Evolutionary conservation across 345 rosid genomes (phyloP).

Genomic region (Euphorbia pulcherrima): DNA sequence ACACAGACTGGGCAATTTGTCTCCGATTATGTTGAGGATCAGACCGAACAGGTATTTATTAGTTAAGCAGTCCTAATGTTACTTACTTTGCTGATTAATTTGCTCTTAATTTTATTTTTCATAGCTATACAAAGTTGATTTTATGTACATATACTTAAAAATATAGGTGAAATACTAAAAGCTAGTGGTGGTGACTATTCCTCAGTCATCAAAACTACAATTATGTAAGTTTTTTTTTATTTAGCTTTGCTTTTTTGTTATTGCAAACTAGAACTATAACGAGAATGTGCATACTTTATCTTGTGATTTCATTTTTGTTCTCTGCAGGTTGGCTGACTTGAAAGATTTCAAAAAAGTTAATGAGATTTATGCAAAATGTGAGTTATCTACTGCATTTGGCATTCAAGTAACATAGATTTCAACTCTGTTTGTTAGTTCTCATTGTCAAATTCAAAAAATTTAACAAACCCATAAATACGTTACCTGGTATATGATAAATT

Average conservation of each 20-base stretch:
- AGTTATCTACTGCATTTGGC: slow-evolving; percentile 28
- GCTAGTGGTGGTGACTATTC: slow-evolving; percentile 55
- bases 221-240: slow-evolving; percentile 33
- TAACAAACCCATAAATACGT: background rate
- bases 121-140: background rate
- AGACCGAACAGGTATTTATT: slow-evolving; percentile 86
- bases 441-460: background rate
- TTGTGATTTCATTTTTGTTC: background rate
- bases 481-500: background rate
- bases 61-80: slow-evolving; percentile 1
- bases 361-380: slow-evolving; percentile 90
- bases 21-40: slow-evolving; percentile 67
- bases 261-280: background rate
- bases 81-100: background rate
- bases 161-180: slow-evolving; percentile 62
- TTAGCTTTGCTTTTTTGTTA: background rate
- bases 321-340: slow-evolving; percentile 82
- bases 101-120: background rate
- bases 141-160: slow-evolving; percentile 44
- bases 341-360: slow-evolving; percentile 91
- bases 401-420: background rate
- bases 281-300: slow-evolving; percentile 1
- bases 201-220: slow-evolving; percentile 58
- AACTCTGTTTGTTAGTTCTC: background rate
- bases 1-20: slow-evolving; percentile 71